phyloP scores from a whole-genome alignment of 495 filamentous ascomycete species.

The Achaetomiella virescens region DNA sequence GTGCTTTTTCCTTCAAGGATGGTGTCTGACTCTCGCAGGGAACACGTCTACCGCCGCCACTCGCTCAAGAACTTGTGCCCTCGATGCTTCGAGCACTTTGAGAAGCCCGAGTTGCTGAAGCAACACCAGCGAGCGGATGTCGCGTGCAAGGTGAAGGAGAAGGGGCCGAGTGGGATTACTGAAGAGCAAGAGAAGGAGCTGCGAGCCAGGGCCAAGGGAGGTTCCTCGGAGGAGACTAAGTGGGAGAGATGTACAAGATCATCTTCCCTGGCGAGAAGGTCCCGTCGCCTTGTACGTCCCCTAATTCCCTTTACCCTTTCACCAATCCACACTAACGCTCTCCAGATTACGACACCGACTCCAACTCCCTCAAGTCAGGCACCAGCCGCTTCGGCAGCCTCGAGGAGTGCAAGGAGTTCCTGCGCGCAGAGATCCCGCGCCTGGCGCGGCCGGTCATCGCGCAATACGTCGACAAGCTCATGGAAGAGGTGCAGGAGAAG shows the following conservation, averaged over 20 bases:
- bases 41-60: conserved; percentile 41
- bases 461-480: conserved; percentile 19
- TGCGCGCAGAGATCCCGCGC: conserved; percentile 18
- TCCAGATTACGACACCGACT: conserved; percentile 17
- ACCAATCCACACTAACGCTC: not conserved
- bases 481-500: conserved; percentile 14
- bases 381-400: conserved; percentile 6
- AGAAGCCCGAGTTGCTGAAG: conserved; percentile 30
- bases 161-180: conserved; percentile 18
- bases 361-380: not conserved
- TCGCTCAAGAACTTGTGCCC: conserved; percentile 33
- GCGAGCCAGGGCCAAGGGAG: conserved; percentile 17
- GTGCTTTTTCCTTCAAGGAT: not conserved
- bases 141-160: conserved; percentile 26
- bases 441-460: conserved; percentile 17
- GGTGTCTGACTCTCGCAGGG: conserved; percentile 19
- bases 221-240: conserved; percentile 21
- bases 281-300: conserved; percentile 26
- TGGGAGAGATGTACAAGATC: conserved; percentile 29
- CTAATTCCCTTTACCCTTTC: no score
- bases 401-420: conserved; percentile 18
- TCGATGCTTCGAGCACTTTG: conserved; percentile 36
- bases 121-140: conserved; percentile 34
- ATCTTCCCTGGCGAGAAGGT: conserved; percentile 21
- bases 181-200: conserved; percentile 28